Percentiles rank a stretch among this genome's conserved stretches.
phyloP scores from a whole-genome alignment of 768 basidiomycete genomes.

The Collybia sordida region DNA sequence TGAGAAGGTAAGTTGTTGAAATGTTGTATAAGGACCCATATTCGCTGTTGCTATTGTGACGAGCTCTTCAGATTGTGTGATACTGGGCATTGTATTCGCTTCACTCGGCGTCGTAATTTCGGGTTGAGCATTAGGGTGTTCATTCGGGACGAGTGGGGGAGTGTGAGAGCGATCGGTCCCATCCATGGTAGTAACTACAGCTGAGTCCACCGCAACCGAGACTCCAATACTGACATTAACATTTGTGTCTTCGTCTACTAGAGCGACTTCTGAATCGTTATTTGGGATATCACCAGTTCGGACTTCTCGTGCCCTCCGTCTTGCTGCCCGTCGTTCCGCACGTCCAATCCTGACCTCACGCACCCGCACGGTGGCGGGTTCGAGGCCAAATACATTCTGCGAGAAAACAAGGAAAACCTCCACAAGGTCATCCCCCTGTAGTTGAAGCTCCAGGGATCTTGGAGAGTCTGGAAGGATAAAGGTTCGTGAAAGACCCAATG shows the following conservation, averaged over 20 bases:
- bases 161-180: constrained; percentile 28
- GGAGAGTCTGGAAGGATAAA: constrained; percentile 93
- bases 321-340: constrained; percentile 81
- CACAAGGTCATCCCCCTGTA: constrained; percentile 91
- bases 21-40: constrained; percentile 85
- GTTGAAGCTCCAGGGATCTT: constrained; percentile 79
- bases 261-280: constrained; percentile 42
- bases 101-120: constrained; percentile 32
- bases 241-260: constrained; percentile 52
- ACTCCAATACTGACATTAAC: constrained; percentile 65
- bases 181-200: constrained; percentile 33
- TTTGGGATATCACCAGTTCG: constrained; percentile 48
- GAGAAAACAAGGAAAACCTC: constrained; percentile 91
- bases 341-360: constrained; percentile 90
- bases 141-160: constrained; percentile 39
- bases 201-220: constrained; percentile 46
- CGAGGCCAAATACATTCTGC: constrained; percentile 89
- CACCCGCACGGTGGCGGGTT: constrained; percentile 92
- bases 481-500: constrained; percentile 86
- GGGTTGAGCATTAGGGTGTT: constrained; percentile 38
- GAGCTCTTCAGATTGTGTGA: constrained; percentile 63
- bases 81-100: constrained; percentile 28
- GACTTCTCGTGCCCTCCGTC: constrained; percentile 74
- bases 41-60: constrained; percentile 66
- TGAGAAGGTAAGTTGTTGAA: constrained; percentile 85